phyloP scores from a whole-genome alignment of 768 basidiomycete species.

The Vishniacozyma victoriae region DNA sequence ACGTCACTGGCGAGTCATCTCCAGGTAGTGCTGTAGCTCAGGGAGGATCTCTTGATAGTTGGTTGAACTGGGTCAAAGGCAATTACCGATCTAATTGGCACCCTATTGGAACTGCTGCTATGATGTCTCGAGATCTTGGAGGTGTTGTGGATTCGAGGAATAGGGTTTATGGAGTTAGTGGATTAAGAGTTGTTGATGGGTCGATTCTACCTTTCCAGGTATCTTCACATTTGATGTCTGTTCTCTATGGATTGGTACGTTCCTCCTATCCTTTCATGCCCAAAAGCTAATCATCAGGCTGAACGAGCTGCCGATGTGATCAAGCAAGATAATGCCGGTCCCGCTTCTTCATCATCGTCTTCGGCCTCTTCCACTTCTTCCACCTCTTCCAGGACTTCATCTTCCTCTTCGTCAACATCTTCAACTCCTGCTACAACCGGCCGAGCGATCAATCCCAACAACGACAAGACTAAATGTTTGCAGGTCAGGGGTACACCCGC shows the following conservation, averaged over 20 bases:
- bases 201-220: conserved; percentile 38
- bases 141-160: conserved; percentile 32
- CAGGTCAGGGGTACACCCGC: conserved; percentile 13
- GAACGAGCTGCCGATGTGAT: conserved; percentile 38
- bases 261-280: neutral
- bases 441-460: conserved; percentile 25
- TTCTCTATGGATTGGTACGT: conserved; percentile 37
- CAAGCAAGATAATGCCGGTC: conserved; percentile 22
- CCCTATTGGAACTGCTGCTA: conserved; percentile 38
- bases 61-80: conserved; percentile 25
- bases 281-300: conserved; percentile 10
- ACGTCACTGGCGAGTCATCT: conserved; percentile 9
- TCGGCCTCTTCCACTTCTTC: conserved; percentile 1
- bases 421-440: conserved; percentile 13
- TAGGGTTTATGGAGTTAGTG: conserved; percentile 31
- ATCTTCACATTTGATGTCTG: conserved; percentile 33
- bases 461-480: conserved; percentile 24
- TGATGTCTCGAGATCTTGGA: conserved; percentile 37
- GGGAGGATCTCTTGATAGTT: conserved; percentile 9
- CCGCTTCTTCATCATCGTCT: neutral
- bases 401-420: conserved; percentile 4
- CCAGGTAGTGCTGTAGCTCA: conserved; percentile 7
- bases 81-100: conserved; percentile 38
- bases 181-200: conserved; percentile 38
- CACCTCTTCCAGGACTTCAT: neutral